Evolutionary conservation across 176 grass and related monocot species (phyloP).

Genomic region (Coix lacrymajobi): DNA sequence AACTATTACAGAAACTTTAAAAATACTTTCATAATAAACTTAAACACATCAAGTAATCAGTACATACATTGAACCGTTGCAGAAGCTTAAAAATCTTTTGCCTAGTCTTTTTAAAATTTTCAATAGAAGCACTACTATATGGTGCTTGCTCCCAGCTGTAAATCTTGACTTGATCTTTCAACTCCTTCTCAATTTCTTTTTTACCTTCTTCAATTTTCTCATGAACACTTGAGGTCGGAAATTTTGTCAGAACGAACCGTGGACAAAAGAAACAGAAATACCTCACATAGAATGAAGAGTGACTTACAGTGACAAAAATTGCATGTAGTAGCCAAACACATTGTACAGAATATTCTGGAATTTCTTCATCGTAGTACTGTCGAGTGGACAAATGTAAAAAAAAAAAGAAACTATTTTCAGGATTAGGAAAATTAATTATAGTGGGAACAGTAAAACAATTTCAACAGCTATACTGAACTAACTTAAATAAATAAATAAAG

Average conservation of each 20-base stretch:
- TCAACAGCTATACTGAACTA: background rate
- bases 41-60: slow-evolving; percentile 1
- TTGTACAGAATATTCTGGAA: slow-evolving; percentile 83
- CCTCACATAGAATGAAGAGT: background rate
- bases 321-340: slow-evolving; percentile 90
- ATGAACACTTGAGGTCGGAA: slow-evolving; percentile 47
- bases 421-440: background rate
- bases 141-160: slow-evolving; percentile 80
- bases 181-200: slow-evolving; percentile 59
- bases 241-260: slow-evolving; percentile 14
- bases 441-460: background rate
- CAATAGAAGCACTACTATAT: slow-evolving; percentile 59
- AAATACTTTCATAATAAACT: background rate
- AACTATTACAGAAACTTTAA: background rate
- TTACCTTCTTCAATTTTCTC: slow-evolving; percentile 59
- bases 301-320: slow-evolving; percentile 79
- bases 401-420: background rate
- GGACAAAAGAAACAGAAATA: slow-evolving; percentile 25
- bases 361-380: slow-evolving; percentile 42
- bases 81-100: slow-evolving; percentile 78
- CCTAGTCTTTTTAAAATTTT: slow-evolving; percentile 68
- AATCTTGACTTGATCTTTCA: slow-evolving; percentile 78
- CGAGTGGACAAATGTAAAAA: slow-evolving; percentile 12
- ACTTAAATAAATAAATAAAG: background rate
- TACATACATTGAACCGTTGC: slow-evolving; percentile 67